Evolutionary conservation across 2,329 filamentous ascomycete genomes (phyloP).

Genomic region (Colletotrichum costaricense): DNA sequence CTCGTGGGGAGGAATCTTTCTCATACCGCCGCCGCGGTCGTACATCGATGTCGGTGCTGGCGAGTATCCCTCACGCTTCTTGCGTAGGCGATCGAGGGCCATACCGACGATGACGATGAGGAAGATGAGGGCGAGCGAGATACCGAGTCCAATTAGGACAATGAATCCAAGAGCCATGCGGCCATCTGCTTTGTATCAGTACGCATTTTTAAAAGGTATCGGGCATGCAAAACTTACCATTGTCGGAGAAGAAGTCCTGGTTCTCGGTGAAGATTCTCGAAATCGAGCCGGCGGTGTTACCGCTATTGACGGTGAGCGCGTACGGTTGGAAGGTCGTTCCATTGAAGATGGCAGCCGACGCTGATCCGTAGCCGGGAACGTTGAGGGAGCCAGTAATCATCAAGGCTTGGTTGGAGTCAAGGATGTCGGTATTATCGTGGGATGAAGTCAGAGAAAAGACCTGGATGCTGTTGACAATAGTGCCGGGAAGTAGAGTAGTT

Average conservation of each 20-base stretch:
- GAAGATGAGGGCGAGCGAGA: constrained; percentile 81
- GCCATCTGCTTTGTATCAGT: constrained; percentile 51
- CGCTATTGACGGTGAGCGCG: constrained; percentile 77
- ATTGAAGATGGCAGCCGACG: constrained; percentile 89
- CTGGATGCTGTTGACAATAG: constrained; percentile 82
- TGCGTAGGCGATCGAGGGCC: constrained; percentile 78
- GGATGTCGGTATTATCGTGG: constrained; percentile 72
- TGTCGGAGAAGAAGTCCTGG: constrained; percentile 76
- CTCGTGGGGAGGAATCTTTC: constrained; percentile 70
- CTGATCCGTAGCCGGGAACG: constrained; percentile 80
- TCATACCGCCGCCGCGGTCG: constrained; percentile 68
- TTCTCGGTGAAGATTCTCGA: constrained; percentile 87
- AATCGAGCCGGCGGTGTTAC: constrained; percentile 78
- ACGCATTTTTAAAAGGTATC: constrained; percentile 31
- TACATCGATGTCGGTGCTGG: constrained; percentile 78
- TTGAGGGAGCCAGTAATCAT: constrained; percentile 87
- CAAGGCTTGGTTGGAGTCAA: constrained; percentile 77
- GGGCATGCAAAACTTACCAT: constrained; percentile 60
- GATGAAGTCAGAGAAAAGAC: constrained; percentile 77
- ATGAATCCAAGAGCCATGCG: constrained; percentile 80
- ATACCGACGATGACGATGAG: constrained; percentile 81
- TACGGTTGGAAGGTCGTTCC: constrained; percentile 84
- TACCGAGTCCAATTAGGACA: constrained; percentile 83
- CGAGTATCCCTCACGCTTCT: constrained; percentile 82
- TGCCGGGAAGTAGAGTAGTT: constrained; percentile 71